Evolutionary conservation across 306 rosid species (phyloP), one percentile per base, ranked within the genome.

Genomic region (Malus sylvestris): DNA sequence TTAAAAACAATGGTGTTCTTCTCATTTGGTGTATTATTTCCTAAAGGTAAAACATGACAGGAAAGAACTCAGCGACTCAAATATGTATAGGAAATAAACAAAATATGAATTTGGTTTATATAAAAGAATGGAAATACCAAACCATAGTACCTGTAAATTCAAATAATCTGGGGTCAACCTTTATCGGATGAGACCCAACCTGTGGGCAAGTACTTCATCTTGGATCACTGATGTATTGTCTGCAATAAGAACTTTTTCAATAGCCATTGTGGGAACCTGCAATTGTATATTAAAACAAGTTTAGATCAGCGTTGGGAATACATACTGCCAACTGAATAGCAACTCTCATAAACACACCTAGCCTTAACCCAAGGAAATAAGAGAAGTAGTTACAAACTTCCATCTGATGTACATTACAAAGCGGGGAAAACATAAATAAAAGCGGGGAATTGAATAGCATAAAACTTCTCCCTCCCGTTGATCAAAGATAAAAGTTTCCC

Each of bases 201-300:
- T 89, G 84, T 92, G 99, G 81, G 97, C 10, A 80, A 95, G 97
- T 74, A 95, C 99, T 88, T 95, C 99, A 49, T 95, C 99, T 81
- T 92, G 97, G 76, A 95, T 51, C 20, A 91, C 63, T 65, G 99
- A 92, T 12, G 99, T 90, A 80, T 92, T 95, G 78, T 92, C 89
- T 33, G 93, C 96, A 51, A 95, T 82, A 75, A 90, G 83, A 82
- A 95, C 93, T 81, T 88, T 89, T 87, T 95, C 99, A 82, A 95
- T 88, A 76, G 99, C 99, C 99, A 95, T 95, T 14, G 97, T 95
- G 59, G 99, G 98, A 79, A 95, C 91, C 99, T 95, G 65, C 71
- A 76, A 18, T 53, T 30, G 59, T 12, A 60, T 13, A 77, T 46
- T 57, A 8, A 49, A 59, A 11, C 3, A 13, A 30, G 38, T 14